Evolutionary conservation across 2,329 filamentous ascomycete genomes (phyloP), one percentile per base, ranked within the genome.

Genomic region (Ophiostoma piceae): DNA sequence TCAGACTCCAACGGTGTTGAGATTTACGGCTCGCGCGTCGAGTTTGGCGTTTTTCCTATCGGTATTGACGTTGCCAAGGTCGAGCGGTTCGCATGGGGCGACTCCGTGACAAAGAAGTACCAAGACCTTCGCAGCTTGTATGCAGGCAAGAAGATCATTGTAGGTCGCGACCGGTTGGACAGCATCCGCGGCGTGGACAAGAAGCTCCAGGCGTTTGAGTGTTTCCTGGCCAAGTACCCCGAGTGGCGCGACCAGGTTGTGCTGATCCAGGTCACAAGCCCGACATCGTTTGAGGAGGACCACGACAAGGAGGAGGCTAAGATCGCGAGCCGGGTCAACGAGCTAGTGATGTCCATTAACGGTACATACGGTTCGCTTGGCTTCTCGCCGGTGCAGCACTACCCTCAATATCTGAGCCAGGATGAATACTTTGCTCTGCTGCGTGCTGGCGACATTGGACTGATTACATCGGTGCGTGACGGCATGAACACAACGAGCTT

Each of bases 401-500:
- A 95, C 79, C 92, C 94, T 8, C 94, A 97, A 78, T 97, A 97
- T 78, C 85, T 98, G 65, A 90, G 88, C 66, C 90, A 90, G 74
- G 90, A 93, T 75, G 94, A 98, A 80, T 98, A 98, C 79, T 96
- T 97, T 79, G 94, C 94, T 3, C 86, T 98, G n/a, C 85, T 98
- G 68, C 89, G 94, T 32, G 88, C 92, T 2, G 94, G 91, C 43
- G 93, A 98, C 78, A 92, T 97, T 74, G 94, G 93, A 3, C 84
- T 98, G 67, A 97, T 98, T 79, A 97, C 95, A 7, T 97, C 92
- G 74, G 94, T 98, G 29, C 88, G 94, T 71, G 95, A 98, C 78
- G 94, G 94, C 71, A 97, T 98, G 94, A 98, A 97, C 82, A 97
- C 94, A 0, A 97, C 94, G 26, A 96, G 92, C 77, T 83, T 98